Percentiles rank a stretch among this genome's conserved stretches.
Conservation (phyloP, 768 basidiomycete genomes). For the Trametes sanguinea region DNA sequence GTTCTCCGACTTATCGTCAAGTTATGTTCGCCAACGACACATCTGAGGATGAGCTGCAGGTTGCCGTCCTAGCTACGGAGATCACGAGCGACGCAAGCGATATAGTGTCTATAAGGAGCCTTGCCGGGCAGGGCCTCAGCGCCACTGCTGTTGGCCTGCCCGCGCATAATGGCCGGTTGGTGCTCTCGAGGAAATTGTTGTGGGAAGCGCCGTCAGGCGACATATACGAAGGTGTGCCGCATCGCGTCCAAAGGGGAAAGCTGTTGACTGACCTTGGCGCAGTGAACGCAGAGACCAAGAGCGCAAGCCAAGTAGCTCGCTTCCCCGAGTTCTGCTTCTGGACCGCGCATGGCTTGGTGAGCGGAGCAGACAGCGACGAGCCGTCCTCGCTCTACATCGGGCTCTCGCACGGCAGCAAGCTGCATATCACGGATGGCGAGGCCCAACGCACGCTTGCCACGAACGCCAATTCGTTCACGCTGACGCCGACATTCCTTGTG, state of each 20-base stretch:
- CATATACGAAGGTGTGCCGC: constrained; percentile 38
- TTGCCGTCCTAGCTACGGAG: constrained; percentile 46
- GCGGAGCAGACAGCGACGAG: neutral
- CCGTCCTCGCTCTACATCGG: constrained; percentile 55
- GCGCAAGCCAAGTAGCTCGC: constrained; percentile 28
- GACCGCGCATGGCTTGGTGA: constrained; percentile 34
- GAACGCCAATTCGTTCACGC: constrained; percentile 71
- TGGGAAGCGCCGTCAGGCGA: constrained; percentile 53
- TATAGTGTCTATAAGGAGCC: constrained; percentile 17
- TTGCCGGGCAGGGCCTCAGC: constrained; percentile 7
- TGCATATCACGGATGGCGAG: constrained; percentile 49
- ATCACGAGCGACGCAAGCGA: constrained; percentile 25
- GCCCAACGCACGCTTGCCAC: constrained; percentile 43
- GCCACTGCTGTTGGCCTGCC: constrained; percentile 19
- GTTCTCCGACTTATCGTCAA: constrained; percentile 8
- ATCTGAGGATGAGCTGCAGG: constrained; percentile 21
- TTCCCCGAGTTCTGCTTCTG: constrained; percentile 67
- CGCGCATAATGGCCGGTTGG: constrained; percentile 48
- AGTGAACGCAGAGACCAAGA: constrained; percentile 11
- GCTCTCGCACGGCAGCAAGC: constrained; percentile 62
- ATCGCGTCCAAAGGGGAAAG: neutral
- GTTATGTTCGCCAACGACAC: constrained; percentile 5
- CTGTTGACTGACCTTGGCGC: constrained; percentile 13
- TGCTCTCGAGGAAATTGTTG: constrained; percentile 36
- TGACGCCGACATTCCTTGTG: constrained; percentile 76